Evolutionary conservation across 208 protist genomes (phyloP).

Genomic region (Porcisia deanei): DNA sequence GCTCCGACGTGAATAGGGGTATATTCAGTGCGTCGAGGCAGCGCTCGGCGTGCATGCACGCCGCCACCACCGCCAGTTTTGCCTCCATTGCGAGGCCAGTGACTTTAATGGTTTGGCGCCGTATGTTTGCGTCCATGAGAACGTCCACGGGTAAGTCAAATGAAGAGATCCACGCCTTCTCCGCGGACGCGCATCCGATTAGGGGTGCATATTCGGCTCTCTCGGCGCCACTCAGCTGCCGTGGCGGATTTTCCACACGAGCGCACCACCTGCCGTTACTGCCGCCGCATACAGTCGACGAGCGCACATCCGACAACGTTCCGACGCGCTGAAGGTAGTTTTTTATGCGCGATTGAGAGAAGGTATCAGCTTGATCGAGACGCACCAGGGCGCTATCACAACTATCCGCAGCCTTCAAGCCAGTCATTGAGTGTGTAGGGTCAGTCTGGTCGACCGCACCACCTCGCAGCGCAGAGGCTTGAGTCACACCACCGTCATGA

Average conservation of each 20-base stretch:
- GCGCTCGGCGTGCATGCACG: conserved; percentile 91
- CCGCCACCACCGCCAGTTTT: conserved; percentile 59
- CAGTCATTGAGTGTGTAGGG: neutral
- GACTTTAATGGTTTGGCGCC: conserved; percentile 29
- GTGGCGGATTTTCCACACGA: neutral
- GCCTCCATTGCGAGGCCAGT: conserved; percentile 29
- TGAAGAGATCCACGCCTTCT: conserved; percentile 12
- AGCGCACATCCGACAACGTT: neutral
- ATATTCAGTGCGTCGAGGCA: conserved; percentile 72
- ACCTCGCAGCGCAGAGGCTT: neutral
- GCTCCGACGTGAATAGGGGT: conserved; percentile 56
- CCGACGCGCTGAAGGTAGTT: conserved; percentile 42
- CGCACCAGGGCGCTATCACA: neutral
- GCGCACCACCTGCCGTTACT: neutral
- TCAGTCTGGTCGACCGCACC: neutral
- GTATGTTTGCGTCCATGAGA: conserved; percentile 36
- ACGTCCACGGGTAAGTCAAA: conserved; percentile 48
- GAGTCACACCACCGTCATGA: neutral
- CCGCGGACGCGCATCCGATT: neutral
- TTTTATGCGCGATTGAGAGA: conserved; percentile 42
- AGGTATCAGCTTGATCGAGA: conserved; percentile 26
- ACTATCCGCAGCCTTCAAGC: neutral
- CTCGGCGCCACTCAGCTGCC: neutral
- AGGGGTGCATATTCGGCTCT: neutral
- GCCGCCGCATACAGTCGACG: neutral